Base-by-base conservation (phyloP, 1,284 basidiomycete genomes). In the Cryptococcus maquisensis region DNA sequence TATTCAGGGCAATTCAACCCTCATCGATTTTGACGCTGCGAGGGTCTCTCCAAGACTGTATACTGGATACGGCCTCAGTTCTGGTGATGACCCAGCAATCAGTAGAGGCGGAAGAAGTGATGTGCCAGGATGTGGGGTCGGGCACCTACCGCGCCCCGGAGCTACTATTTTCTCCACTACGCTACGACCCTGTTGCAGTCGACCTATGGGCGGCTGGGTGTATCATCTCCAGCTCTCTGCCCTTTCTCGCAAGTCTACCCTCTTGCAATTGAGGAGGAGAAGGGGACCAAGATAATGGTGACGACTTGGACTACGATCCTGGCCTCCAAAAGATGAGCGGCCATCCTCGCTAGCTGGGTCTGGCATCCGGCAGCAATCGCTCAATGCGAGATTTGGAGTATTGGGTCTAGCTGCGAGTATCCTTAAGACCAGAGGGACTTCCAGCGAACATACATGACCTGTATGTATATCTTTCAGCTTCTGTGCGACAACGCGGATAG, bases 111-210 rank as follows among this genome's bases (percentile, higher is more conserved):
- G 83, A 82, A 83, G 79, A 80, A 1, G 76, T 78, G 26, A 84
- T 91, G 81, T 87, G 86, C 69, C 88, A 86, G 62, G 84, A 90
- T 61, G 87, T 95, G 5, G 90, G 87, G 1, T 90, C 90, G 12
- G 87, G 90, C 89, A 91, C 64, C 0, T 95, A 94, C 71, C 84
- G 93, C 18, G 87, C 94, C 0, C 93, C 93, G 0, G 95, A 98
- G 69, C 81, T 97, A 0, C 80, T 97, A 3, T 96, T 97, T 60
- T 87, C 86, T 0, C 77, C 84, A 0, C 76, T 79, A 7, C 74
- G 76, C 3, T 97, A 97, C 75, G 82, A 90, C 59, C 79, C 90
- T 0, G 78, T 78, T 41, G 85, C 86, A 0, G 77, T 87, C n/a
- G 94, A 97, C 67, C 74, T 87, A 1, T 98, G 94, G 95, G 84